Evolutionary conservation across 352 stramenopile species (phyloP).

Genomic region (Thalassiosira hispida): DNA sequence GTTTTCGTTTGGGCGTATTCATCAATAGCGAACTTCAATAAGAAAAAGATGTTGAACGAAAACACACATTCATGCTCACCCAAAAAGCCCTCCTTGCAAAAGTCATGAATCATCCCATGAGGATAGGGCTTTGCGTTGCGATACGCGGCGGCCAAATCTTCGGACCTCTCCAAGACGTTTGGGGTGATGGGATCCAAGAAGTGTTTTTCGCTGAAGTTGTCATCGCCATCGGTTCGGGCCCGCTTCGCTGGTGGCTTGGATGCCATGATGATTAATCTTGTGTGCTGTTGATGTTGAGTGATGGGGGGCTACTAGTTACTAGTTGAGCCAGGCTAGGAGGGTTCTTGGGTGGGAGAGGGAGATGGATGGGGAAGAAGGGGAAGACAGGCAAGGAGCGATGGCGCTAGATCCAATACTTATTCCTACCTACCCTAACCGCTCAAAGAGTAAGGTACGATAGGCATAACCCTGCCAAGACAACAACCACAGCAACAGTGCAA

Average conservation of each 20-base stretch:
- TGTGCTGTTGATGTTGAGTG: background rate
- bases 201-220: conserved; percentile 5
- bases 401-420: background rate
- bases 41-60: too few relatives aligned
- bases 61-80: conserved; percentile 25
- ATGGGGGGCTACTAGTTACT: background rate
- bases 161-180: conserved; percentile 3
- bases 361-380: too few relatives aligned
- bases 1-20: too few relatives aligned
- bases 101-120: conserved; percentile 56
- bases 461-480: too few relatives aligned
- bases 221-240: conserved; percentile 5
- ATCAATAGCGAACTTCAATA: too few relatives aligned
- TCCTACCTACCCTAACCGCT: too few relatives aligned
- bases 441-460: too few relatives aligned
- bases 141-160: conserved; percentile 33
- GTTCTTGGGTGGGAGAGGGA: too few relatives aligned
- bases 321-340: too few relatives aligned
- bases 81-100: conserved; percentile 56
- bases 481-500: too few relatives aligned
- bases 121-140: conserved; percentile 34
- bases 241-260: conserved; percentile 1
- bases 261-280: background rate
- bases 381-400: too few relatives aligned
- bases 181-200: conserved; percentile 45